Conservation (phyloP, 2,329 filamentous ascomycete species). For the Claviceps maximensis region DNA sequence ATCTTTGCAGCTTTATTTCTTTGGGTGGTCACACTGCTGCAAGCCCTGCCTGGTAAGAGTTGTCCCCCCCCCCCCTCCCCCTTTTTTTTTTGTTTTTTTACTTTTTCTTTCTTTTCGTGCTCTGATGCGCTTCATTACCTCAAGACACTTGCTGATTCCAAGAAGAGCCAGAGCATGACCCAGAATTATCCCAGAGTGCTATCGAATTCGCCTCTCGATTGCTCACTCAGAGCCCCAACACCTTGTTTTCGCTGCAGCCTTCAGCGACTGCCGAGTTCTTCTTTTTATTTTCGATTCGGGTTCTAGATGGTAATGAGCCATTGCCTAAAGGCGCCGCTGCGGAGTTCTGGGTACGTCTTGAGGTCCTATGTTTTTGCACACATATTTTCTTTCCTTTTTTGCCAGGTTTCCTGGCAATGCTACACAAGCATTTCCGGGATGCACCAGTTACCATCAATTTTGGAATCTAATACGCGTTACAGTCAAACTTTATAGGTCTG, state of each 20-base stretch:
- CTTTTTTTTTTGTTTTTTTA: too few species aligned
- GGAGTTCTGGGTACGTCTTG: slow-evolving; percentile 55
- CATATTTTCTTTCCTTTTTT: too few species aligned
- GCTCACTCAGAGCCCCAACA: slow-evolving; percentile 44
- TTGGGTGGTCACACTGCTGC: slow-evolving; percentile 51
- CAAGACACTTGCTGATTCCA: slow-evolving; percentile 7
- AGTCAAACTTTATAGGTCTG: slow-evolving; percentile 42
- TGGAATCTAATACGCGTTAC: background rate
- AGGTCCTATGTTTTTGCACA: background rate
- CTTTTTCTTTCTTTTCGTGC: background rate
- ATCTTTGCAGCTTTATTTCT: slow-evolving; percentile 41
- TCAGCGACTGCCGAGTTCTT: slow-evolving; percentile 47
- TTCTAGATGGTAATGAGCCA: slow-evolving; percentile 57
- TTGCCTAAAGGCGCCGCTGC: slow-evolving; percentile 62
- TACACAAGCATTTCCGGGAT: background rate
- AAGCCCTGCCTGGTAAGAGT: slow-evolving; percentile 41
- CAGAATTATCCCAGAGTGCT: slow-evolving; percentile 59
- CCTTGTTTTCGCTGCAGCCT: slow-evolving; percentile 46
- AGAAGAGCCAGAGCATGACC: slow-evolving; percentile 54
- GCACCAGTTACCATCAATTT: background rate
- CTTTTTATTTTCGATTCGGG: slow-evolving; percentile 58
- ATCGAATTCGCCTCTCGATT: slow-evolving; percentile 59
- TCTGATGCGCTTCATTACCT: background rate
- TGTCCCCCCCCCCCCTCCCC: too few species aligned
- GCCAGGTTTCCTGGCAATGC: background rate